Base-by-base conservation (phyloP, 2,329 filamentous ascomycete genomes). In the Intubia oerlemansii region DNA sequence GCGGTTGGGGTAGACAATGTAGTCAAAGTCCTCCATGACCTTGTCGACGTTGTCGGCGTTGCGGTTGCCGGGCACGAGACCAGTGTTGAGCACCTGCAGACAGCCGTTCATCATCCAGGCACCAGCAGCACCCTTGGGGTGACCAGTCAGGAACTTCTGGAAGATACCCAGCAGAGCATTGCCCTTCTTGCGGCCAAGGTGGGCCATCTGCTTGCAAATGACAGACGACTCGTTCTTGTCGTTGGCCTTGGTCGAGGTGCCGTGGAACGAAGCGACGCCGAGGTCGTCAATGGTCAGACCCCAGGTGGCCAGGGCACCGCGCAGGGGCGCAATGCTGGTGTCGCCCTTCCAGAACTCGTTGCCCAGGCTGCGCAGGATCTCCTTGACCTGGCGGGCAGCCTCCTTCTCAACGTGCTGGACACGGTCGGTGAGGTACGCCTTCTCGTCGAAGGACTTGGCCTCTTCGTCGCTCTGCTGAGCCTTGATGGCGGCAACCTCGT, bases 21-120 rank as follows among this genome's bases (percentile, higher is more conserved):
- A 78, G 50, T 98, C 88, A 42, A 88, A 98, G 50, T 93, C 68
- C 63, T 95, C 85, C 78, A 98, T 90, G 41, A 84, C 64, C 48
- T 84, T 70, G 49, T 98, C 88, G 31, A 98, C 72, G 41, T 98
- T 98, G 59, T 98, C 88, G 29, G 88, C 88, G 43, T 98, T 98
- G 45, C 84, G 77, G 59, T 98, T 98, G 34, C 88, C 88, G 10
- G 88, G 88, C 15, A 98, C 85, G 28, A 98, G 62, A 46, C 88
- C 88, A 29, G 66, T 75, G 61, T 95, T 91, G 43, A 98, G 68
- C 25, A 93, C 81, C 52, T 98, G 88, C 49, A 98, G 59, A 51
- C 80, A 88, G 39, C 88, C 88, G 61, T 98, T 98, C 66, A 98
- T 73, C 88, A 98, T 98, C 84, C 88, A 98, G 27, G 85, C 88